Evolutionary conservation across 495 filamentous ascomycete species (phyloP).

Genomic region (Aspergillus diversus): DNA sequence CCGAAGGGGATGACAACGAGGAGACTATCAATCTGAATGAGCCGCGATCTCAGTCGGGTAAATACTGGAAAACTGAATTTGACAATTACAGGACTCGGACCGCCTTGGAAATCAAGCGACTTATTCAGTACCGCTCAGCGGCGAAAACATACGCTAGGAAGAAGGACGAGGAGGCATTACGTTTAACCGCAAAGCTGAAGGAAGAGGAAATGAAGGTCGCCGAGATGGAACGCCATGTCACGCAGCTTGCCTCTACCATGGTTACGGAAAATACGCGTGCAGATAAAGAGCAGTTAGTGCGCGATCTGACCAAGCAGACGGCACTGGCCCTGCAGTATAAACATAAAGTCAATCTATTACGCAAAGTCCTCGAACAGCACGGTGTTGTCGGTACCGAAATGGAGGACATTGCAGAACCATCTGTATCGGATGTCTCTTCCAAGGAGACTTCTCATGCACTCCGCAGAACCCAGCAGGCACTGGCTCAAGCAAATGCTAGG

Average conservation of each 20-base stretch:
- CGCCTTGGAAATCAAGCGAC: constrained; percentile 74
- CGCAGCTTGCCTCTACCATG: constrained; percentile 62
- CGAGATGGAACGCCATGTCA: constrained; percentile 58
- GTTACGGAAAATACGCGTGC: constrained; percentile 47
- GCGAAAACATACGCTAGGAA: constrained; percentile 88
- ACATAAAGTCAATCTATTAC: constrained; percentile 64
- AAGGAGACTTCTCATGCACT: constrained; percentile 44
- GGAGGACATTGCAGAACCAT: constrained; percentile 46
- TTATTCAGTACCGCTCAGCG: constrained; percentile 77
- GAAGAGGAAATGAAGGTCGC: constrained; percentile 62
- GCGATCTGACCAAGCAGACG: constrained; percentile 67
- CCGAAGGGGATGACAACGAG: constrained; percentile 50
- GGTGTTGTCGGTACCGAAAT: constrained; percentile 47
- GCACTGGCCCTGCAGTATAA: constrained; percentile 70
- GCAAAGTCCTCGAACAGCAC: constrained; percentile 54
- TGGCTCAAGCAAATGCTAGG: constrained; percentile 59
- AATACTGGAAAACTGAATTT: constrained; percentile 93
- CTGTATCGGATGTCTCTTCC: constrained; percentile 46
- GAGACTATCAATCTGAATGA: constrained; percentile 76
- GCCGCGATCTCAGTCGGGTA: constrained; percentile 81
- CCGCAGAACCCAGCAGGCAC: constrained; percentile 50
- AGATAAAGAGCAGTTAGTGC: constrained; percentile 54
- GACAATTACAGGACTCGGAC: constrained; percentile 81
- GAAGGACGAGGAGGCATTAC: constrained; percentile 80
- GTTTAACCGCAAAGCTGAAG: constrained; percentile 70